Evolutionary conservation across 257 asterid species (phyloP).

Genomic region (Leonotis leonurus): DNA sequence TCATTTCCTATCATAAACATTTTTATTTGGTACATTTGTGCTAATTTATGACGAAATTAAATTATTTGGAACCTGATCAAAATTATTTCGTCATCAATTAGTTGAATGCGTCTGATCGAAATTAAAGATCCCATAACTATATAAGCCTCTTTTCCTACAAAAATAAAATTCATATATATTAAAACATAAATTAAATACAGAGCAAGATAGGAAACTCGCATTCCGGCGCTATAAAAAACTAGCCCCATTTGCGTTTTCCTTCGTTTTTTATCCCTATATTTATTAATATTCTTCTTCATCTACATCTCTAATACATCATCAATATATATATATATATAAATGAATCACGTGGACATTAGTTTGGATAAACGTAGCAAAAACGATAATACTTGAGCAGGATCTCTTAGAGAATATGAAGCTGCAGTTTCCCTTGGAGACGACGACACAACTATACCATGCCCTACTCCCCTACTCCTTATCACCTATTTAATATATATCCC

Average conservation of each 20-base stretch:
- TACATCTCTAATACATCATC: no score
- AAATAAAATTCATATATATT: no score
- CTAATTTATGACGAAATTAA: no score
- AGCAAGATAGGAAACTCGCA: constrained; percentile 11
- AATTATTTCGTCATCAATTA: no score
- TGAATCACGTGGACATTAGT: constrained; percentile 25
- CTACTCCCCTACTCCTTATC: constrained; percentile 34
- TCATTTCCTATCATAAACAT: no score
- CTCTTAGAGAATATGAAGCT: constrained; percentile 53
- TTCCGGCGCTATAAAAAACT: constrained; percentile 20
- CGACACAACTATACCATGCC: constrained; percentile 61
- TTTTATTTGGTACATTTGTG: no score
- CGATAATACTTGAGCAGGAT: constrained; percentile 50
- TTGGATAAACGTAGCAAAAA: constrained; percentile 47
- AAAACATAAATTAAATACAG: no score
- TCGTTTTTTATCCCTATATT: not conserved
- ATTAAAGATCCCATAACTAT: no score
- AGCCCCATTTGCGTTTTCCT: constrained; percentile 17
- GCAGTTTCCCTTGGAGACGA: constrained; percentile 50
- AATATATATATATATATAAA: not conserved
- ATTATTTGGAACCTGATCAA: no score
- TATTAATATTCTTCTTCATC: no score
- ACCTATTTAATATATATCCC: constrained; percentile 28
- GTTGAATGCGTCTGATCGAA: no score
- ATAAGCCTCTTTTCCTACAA: no score